Percentiles rank a stretch among this genome's conserved stretches.
Conservation (phyloP, 805 yeast species). For the Suhomyces pyralidae region DNA sequence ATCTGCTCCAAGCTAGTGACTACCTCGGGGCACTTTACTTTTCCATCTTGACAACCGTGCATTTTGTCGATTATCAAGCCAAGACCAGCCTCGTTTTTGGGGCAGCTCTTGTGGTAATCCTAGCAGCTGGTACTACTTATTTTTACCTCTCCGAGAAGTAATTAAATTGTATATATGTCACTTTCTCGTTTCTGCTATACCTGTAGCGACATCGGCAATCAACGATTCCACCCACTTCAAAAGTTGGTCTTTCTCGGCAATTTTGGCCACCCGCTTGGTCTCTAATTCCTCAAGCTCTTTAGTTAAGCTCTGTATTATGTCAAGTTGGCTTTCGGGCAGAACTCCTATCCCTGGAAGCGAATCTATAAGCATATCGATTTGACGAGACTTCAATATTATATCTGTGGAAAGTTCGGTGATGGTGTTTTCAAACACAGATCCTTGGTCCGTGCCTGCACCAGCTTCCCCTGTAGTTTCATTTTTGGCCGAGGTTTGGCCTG, state of each 20-base stretch:
- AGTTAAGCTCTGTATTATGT: conserved; percentile 59
- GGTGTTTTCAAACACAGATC: conserved; percentile 34
- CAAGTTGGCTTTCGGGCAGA: conserved; percentile 69
- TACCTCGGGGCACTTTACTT: conserved; percentile 53
- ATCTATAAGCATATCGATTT: conserved; percentile 79
- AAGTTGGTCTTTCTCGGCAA: conserved; percentile 61
- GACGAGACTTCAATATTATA: conserved; percentile 79
- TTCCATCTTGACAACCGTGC: conserved; percentile 43
- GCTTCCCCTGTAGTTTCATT: not conserved
- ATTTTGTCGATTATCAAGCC: conserved; percentile 41
- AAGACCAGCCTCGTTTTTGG: conserved; percentile 19
- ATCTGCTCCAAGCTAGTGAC: conserved; percentile 43
- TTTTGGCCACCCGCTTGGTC: conserved; percentile 51
- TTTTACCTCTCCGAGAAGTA: not conserved
- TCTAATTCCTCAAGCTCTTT: conserved; percentile 61
- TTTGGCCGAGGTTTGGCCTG: conserved; percentile 6
- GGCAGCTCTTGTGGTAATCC: not conserved
- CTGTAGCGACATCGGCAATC: conserved; percentile 57
- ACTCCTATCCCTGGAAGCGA: conserved; percentile 92
- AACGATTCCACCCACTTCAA: conserved; percentile 61
- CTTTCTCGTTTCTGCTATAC: conserved; percentile 44
- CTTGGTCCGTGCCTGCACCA: conserved; percentile 1
- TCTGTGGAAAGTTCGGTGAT: conserved; percentile 80
- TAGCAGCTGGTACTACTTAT: not conserved
- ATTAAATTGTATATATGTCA: not conserved